phyloP scores from a whole-genome alignment of 2,329 filamentous ascomycete genomes.

The Aurifilum marmelostoma region DNA sequence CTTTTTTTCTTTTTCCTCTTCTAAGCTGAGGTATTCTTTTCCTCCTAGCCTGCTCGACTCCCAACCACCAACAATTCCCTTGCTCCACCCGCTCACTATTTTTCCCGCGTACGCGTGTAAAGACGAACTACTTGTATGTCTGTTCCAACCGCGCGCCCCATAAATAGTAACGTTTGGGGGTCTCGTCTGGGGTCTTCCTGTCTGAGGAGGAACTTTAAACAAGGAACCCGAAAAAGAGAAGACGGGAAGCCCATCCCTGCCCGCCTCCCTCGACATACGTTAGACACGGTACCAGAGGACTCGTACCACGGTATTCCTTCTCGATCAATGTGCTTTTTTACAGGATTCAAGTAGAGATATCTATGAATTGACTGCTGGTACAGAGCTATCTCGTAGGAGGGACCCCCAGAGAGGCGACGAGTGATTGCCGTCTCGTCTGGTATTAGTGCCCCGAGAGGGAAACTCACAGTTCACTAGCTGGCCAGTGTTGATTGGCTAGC shows the following conservation, averaged over 20 bases:
- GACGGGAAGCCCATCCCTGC: too few relatives aligned
- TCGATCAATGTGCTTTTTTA: too few relatives aligned
- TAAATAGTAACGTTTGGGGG: neutral
- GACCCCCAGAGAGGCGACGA: neutral
- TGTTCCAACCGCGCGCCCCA: neutral
- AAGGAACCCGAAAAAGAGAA: neutral
- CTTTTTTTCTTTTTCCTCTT: too few relatives aligned
- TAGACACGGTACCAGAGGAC: too few relatives aligned
- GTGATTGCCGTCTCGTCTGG: neutral
- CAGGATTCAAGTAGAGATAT: too few relatives aligned
- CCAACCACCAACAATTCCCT: neutral
- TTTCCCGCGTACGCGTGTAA: neutral
- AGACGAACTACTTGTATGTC: too few relatives aligned
- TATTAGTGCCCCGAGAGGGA: neutral
- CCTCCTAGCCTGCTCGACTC: neutral
- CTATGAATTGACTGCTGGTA: too few relatives aligned
- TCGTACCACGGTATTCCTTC: too few relatives aligned
- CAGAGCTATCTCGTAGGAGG: too few relatives aligned
- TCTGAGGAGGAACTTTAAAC: neutral
- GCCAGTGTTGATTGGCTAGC: neutral
- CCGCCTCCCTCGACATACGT: too few relatives aligned
- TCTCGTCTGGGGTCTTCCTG: conserved; percentile 1
- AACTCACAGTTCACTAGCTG: neutral
- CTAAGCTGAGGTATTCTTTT: too few relatives aligned
- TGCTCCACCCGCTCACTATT: neutral